Base-by-base conservation (phyloP, 2,329 filamentous ascomycete species). In the Myriangium duriaei region DNA sequence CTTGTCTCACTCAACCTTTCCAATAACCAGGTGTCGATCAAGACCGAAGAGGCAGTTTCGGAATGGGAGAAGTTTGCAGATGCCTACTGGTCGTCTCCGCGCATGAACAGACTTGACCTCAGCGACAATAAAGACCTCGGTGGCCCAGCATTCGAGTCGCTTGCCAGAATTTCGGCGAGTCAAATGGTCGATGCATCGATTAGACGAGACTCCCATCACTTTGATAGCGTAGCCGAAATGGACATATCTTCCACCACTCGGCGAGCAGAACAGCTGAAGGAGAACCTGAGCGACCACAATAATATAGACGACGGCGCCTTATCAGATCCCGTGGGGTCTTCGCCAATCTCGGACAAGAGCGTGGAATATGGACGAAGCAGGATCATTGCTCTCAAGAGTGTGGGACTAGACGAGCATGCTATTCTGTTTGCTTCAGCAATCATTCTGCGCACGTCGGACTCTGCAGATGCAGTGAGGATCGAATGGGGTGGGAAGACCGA, bases 1-100 rank as follows among this genome's bases (percentile, higher is more conserved):
- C 48, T 71, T 11, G 58, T 59, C 42, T 62, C 64, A 16, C 50
- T 71, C 13, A 62, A 68, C 43, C 47, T 71, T 5, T 62, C 65
- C 6, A 45, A 56, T 14, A 71, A 71, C 46, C 43, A 54, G 1
- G 62, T 71, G 42, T 47, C 44, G 9, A 55, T 70, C 15, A 44
- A 41, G 4, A 58, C 47, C 7, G 46, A 53, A 6, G 48, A 56
- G 13, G 52, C 67, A 26, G 56, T 59, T 21, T 34, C 41, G 4
- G 49, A 59, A 6, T 70, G 65, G 65, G 52, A 60, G 37, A 34
- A 32, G 1, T 71, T 71, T 40, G 48, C 69, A 11, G 40, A 50
- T 4, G 57, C 64, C 0, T 67, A 69, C 48, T 46, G 50, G 4
- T 37, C 51, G 13, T 69, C 65, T 47, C 60, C 49, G 21, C 49